phyloP scores from a whole-genome alignment of 1,284 basidiomycete genomes.

The Leucoagaricus sp. region DNA sequence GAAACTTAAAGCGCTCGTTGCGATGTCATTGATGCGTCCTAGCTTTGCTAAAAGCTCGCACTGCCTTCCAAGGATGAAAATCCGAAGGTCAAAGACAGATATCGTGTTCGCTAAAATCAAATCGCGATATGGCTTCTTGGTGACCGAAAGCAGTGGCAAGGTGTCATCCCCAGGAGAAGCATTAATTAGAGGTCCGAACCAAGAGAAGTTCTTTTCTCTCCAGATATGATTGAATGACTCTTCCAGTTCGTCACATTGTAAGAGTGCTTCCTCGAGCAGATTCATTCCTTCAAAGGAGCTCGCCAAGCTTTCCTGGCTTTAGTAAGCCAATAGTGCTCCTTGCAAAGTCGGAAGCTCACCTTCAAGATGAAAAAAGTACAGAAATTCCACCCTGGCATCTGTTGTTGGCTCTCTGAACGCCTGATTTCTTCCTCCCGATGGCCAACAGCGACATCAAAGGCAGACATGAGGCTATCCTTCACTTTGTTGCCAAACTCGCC shows the following conservation, averaged over 20 bases:
- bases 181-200: slow-evolving; percentile 86
- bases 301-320: slow-evolving; percentile 86
- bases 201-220: slow-evolving; percentile 82
- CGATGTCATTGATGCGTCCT: slow-evolving; percentile 68
- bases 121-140: slow-evolving; percentile 86
- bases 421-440: slow-evolving; percentile 88
- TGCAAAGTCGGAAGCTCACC: slow-evolving; percentile 43
- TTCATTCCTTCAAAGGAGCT: slow-evolving; percentile 90
- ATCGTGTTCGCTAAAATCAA: slow-evolving; percentile 91
- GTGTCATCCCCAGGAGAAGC: slow-evolving; percentile 79
- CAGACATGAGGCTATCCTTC: slow-evolving; percentile 83
- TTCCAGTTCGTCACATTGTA: slow-evolving; percentile 93
- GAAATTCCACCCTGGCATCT: slow-evolving; percentile 96
- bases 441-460: slow-evolving; percentile 80
- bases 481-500: slow-evolving; percentile 87
- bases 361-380: slow-evolving; percentile 95
- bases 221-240: slow-evolving; percentile 79
- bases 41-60: slow-evolving; percentile 77
- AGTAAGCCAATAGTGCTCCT: slow-evolving; percentile 21
- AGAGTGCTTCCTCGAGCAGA: slow-evolving; percentile 86
- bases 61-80: slow-evolving; percentile 90
- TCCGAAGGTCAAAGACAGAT: slow-evolving; percentile 91
- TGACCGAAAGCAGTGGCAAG: slow-evolving; percentile 74
- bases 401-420: slow-evolving; percentile 82
- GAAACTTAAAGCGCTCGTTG: slow-evolving; percentile 69